A percentile compares a stretch with the other conserved stretches of the same genome.
Conservation (phyloP, 1,284 basidiomycete species). For the Rhodotorula sp. region DNA sequence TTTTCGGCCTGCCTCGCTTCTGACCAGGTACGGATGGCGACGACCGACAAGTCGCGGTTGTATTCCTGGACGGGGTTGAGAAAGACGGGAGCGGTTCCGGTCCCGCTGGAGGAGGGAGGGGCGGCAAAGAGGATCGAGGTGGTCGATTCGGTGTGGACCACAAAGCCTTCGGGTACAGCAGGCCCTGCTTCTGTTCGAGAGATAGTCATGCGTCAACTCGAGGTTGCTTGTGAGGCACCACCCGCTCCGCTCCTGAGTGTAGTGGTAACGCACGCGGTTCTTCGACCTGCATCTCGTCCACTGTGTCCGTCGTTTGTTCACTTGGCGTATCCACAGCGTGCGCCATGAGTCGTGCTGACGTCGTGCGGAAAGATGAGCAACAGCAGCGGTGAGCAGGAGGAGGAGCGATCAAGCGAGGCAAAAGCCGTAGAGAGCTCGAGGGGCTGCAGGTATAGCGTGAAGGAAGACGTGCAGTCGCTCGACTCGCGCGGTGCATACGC, state of each 20-base stretch:
- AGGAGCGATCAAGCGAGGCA: too few species aligned
- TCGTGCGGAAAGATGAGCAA: too few species aligned
- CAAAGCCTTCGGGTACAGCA: constrained; percentile 22
- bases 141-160: constrained; percentile 35
- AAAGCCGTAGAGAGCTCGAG: too few species aligned
- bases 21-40: constrained; percentile 82
- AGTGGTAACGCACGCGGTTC: background rate
- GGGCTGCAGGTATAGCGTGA: too few species aligned
- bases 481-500: too few species aligned
- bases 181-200: background rate
- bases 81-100: constrained; percentile 57
- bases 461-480: too few species aligned
- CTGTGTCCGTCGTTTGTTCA: too few species aligned
- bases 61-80: constrained; percentile 98
- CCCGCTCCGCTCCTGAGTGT: background rate
- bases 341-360: too few species aligned
- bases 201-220: background rate
- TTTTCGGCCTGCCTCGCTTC: constrained; percentile 68
- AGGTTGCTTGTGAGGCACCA: too few species aligned
- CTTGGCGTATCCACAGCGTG: too few species aligned
- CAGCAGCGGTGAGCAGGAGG: too few species aligned
- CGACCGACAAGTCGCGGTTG: constrained; percentile 89
- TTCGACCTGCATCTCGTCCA: background rate
- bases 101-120: constrained; percentile 1
- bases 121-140: constrained; percentile 39